phyloP scores from a whole-genome alignment of 176 grass and related monocot species.

The Poa annua region DNA sequence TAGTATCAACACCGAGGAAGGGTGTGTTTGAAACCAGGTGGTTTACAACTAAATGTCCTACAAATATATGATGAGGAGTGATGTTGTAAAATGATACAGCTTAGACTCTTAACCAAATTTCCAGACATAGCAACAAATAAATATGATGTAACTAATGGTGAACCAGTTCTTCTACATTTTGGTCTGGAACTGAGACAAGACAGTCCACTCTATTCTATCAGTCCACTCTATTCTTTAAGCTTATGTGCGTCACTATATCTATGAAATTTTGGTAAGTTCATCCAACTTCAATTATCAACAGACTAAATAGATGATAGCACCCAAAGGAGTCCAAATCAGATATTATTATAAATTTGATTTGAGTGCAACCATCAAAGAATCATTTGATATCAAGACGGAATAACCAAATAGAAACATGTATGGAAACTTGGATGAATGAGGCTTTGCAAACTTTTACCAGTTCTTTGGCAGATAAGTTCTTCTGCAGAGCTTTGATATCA shows the following conservation, averaged over 20 bases:
- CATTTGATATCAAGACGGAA: neutral
- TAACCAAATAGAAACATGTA: neutral
- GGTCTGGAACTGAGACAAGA: neutral
- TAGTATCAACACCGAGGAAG: too few species aligned
- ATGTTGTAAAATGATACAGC: too few species aligned
- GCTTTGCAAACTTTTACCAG: conserved; percentile 53
- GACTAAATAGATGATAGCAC: neutral
- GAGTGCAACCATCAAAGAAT: neutral
- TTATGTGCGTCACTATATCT: neutral
- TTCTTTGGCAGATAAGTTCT: conserved; percentile 82
- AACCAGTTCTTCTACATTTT: too few species aligned
- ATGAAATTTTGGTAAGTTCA: neutral
- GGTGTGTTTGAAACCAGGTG: too few species aligned
- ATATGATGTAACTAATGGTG: neutral
- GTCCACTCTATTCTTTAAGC: too few species aligned
- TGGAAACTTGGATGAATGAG: neutral
- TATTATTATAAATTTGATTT: neutral
- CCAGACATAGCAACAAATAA: neutral
- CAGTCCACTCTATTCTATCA: neutral
- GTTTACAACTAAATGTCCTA: too few species aligned
- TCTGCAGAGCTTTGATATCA: conserved; percentile 97
- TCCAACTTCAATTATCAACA: neutral
- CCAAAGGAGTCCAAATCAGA: neutral
- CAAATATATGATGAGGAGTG: too few species aligned
- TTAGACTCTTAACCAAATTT: neutral